phyloP scores from a whole-genome alignment of 257 asterid species.

The Solanum raphanifolium region DNA sequence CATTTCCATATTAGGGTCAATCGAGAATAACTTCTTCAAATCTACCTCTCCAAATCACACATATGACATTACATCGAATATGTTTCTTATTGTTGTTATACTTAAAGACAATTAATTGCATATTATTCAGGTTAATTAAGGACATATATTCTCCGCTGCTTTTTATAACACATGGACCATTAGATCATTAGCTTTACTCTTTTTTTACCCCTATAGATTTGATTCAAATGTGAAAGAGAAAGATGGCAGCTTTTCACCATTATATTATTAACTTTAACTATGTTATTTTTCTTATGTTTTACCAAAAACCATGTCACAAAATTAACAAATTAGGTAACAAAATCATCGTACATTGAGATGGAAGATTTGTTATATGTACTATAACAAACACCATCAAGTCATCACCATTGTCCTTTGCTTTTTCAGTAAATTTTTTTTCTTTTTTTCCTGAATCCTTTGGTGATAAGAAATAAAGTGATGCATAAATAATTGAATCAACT shows the following conservation, averaged over 20 bases:
- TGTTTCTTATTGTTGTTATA: neutral
- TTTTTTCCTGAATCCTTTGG: neutral
- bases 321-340: neutral
- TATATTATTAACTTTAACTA: neutral
- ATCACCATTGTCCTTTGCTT: neutral
- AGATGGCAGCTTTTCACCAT: neutral
- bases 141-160: neutral
- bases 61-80: neutral
- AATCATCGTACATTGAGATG: neutral
- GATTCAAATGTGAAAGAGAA: neutral
- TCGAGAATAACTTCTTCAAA: neutral
- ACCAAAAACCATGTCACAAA: neutral
- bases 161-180: neutral
- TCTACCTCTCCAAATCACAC: neutral
- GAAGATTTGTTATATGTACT: neutral
- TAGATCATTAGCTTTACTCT: neutral
- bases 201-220: neutral
- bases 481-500: neutral
- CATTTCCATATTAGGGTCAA: neutral
- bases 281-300: neutral
- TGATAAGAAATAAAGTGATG: neutral
- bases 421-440: neutral
- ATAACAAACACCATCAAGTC: neutral
- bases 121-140: neutral
- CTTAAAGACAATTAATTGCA: neutral